A percentile compares a stretch with the other conserved stretches of the same genome.
phyloP scores from a whole-genome alignment of 768 basidiomycete genomes.

The Postia placenta region DNA sequence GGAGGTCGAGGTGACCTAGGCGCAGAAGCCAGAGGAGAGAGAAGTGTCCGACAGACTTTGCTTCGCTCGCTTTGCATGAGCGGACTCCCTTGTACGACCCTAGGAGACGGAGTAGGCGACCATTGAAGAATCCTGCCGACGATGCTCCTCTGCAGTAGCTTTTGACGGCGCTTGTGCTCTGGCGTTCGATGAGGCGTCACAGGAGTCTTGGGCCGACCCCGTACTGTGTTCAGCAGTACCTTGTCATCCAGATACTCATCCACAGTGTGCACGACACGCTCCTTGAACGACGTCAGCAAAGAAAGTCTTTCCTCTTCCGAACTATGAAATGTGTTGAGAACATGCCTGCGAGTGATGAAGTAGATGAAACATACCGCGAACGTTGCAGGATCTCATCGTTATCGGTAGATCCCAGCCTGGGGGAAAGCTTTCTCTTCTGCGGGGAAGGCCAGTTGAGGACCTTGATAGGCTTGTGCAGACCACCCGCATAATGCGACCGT shows the following conservation, averaged over 20 bases:
- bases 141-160: background rate
- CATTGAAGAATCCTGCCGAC: no score
- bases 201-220: background rate
- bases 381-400: background rate
- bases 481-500: slow-evolving; percentile 4
- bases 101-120: no score
- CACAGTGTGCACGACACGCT: background rate
- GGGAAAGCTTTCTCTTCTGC: background rate
- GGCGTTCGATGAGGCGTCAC: background rate
- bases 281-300: background rate
- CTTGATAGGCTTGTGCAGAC: slow-evolving; percentile 8
- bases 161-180: background rate
- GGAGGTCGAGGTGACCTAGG: no score
- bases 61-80: no score
- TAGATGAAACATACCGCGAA: background rate
- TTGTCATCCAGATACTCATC: background rate
- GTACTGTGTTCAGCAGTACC: background rate
- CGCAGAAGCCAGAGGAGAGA: no score
- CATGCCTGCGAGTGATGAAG: background rate
- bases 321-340: background rate
- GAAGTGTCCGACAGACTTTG: no score
- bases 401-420: background rate
- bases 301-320: background rate
- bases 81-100: no score
- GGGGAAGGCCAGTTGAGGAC: slow-evolving; percentile 1